Percentiles rank a stretch among this genome's conserved stretches.
These are phyloP conservation scores for Pyricularia grisea DNA, from an alignment of 2,329 filamentous ascomycete species.

Conservation along the genomic window DNA sequence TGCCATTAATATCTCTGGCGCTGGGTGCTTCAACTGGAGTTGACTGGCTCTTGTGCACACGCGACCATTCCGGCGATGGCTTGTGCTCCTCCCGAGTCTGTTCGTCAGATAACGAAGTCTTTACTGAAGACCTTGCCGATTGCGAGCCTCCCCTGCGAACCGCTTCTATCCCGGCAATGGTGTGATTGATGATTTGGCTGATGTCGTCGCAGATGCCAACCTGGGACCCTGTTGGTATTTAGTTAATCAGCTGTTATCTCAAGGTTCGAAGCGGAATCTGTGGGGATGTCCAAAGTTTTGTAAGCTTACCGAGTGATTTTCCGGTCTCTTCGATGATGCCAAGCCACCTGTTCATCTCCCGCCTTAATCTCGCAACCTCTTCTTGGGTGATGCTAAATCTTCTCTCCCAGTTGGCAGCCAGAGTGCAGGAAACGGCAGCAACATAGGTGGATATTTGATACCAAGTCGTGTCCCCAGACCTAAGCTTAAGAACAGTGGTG, in stretches of 20 bases:
- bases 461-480: constrained; percentile 70
- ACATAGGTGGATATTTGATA: constrained; percentile 64
- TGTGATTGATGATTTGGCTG: constrained; percentile 35
- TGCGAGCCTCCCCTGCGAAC: background rate
- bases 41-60: constrained; percentile 9
- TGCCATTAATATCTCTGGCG: background rate
- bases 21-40: background rate
- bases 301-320: constrained; percentile 51
- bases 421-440: constrained; percentile 61
- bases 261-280: background rate
- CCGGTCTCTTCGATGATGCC: constrained; percentile 59
- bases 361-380: constrained; percentile 50
- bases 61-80: constrained; percentile 7
- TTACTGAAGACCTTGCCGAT: background rate
- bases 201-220: background rate
- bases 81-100: background rate
- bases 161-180: constrained; percentile 41
- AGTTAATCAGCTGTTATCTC: background rate
- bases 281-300: background rate
- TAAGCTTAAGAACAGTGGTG: constrained; percentile 49
- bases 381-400: constrained; percentile 47
- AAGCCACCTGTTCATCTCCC: constrained; percentile 63
- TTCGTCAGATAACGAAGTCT: background rate
- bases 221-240: background rate
- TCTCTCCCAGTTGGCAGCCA: constrained; percentile 62